Evolutionary conservation across 1,139 yeast genomes (phyloP).

Genomic region (Diutina ranongensis): DNA sequence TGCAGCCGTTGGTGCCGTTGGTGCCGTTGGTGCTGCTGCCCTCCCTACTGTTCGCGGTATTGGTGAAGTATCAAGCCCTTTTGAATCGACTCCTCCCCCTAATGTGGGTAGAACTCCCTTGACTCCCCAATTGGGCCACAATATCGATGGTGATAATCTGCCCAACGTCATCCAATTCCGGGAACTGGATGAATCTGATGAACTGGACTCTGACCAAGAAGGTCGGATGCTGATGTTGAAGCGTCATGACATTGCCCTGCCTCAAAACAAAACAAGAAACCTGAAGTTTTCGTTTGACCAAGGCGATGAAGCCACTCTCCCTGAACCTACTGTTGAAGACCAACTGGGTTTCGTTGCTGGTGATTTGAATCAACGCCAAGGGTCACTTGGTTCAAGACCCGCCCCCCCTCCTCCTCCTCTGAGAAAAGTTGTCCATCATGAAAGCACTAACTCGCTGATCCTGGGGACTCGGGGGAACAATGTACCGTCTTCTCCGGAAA

Average conservation of each 20-base stretch:
- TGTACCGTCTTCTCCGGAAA: background rate
- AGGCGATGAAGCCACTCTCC: background rate
- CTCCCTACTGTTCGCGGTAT: background rate
- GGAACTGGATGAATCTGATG: slow-evolving; percentile 4
- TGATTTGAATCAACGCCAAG: background rate
- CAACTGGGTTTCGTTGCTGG: background rate
- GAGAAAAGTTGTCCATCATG: slow-evolving; percentile 5
- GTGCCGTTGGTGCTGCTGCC: background rate
- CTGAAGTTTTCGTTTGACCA: slow-evolving; percentile 1
- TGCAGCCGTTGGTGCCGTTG: background rate
- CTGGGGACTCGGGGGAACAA: background rate
- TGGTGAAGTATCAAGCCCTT: background rate
- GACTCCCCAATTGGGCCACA: background rate
- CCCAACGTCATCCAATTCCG: slow-evolving; percentile 2
- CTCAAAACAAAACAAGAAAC: background rate
- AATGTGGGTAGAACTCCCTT: background rate
- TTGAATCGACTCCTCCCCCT: background rate
- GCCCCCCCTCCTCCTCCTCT: slow-evolving; percentile 4
- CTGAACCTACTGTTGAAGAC: slow-evolving; percentile 1
- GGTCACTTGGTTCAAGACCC: background rate
- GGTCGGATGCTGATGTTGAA: slow-evolving; percentile 2
- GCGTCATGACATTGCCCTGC: slow-evolving; percentile 1
- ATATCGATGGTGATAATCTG: background rate
- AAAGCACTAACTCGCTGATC: background rate
- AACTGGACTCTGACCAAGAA: background rate